Conservation (phyloP, 306 rosid genomes). For the Crataegus laevigata region DNA sequence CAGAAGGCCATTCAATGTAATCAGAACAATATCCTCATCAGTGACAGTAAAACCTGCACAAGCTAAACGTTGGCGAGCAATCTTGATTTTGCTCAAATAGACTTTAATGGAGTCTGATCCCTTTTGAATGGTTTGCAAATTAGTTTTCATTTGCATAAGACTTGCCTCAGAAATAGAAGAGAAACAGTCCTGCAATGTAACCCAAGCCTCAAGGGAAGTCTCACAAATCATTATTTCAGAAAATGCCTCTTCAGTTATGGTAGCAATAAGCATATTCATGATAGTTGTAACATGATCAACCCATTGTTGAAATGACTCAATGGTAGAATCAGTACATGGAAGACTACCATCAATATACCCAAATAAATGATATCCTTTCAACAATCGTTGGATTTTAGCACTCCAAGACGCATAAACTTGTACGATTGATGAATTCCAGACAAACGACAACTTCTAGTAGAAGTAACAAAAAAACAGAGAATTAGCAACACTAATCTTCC, state of each 20-base stretch:
- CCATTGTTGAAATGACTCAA: not conserved
- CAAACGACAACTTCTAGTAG: no score
- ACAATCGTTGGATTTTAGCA: not conserved
- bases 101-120: no score
- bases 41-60: not conserved
- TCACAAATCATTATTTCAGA: not conserved
- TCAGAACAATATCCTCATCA: not conserved
- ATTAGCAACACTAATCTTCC: no score
- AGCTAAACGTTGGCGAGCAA: not conserved
- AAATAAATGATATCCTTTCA: not conserved
- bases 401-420: not conserved
- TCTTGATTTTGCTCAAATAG: not conserved
- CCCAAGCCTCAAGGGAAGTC: not conserved
- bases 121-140: no score
- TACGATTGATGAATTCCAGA: no score
- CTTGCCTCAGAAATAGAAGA: not conserved
- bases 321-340: not conserved
- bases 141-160: not conserved
- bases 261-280: not conserved
- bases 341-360: not conserved
- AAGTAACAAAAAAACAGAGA: no score
- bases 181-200: not conserved
- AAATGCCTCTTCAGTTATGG: not conserved
- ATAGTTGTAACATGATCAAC: rapidly evolving
- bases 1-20: not conserved